These are phyloP conservation scores for Neurospora sp. DNA, from an alignment of 495 filamentous ascomycete species.

Conservation along the genomic window DNA sequence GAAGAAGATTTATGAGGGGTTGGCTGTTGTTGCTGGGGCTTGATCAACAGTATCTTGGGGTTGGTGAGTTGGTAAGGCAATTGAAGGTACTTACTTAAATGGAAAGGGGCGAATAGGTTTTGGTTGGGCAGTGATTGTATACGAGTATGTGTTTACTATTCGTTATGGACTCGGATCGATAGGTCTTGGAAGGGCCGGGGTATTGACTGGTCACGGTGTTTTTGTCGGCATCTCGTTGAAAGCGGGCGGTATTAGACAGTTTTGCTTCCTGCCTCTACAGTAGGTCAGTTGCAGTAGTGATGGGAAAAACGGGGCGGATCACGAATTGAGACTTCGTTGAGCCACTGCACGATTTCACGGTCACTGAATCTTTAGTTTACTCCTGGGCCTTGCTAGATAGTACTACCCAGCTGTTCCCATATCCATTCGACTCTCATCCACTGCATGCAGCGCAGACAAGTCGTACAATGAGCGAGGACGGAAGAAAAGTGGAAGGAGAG, in stretches of 20 bases:
- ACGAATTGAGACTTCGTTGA: too few species aligned
- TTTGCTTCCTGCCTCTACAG: neutral
- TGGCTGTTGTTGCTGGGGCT: constrained; percentile 25
- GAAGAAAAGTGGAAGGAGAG: neutral
- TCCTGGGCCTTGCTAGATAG: too few species aligned
- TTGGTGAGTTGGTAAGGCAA: too few species aligned
- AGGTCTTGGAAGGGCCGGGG: too few species aligned
- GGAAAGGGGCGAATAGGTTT: neutral
- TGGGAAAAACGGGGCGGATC: neutral
- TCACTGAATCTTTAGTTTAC: too few species aligned
- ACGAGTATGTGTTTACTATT: neutral
- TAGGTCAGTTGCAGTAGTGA: neutral
- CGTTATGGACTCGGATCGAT: too few species aligned
- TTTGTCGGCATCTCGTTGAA: neutral
- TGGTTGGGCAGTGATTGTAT: neutral
- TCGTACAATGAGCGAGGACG: neutral
- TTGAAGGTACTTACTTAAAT: too few species aligned
- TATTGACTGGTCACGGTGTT: too few species aligned
- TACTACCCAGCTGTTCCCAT: too few species aligned
- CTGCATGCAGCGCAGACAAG: too few species aligned
- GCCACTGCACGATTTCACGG: too few species aligned
- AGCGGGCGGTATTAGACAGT: neutral
- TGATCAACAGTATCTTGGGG: neutral
- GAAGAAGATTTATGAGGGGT: constrained; percentile 25
- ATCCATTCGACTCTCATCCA: too few species aligned